Base-by-base conservation (phyloP, 108 stramenopile species). In the Bacterosira constricta region DNA sequence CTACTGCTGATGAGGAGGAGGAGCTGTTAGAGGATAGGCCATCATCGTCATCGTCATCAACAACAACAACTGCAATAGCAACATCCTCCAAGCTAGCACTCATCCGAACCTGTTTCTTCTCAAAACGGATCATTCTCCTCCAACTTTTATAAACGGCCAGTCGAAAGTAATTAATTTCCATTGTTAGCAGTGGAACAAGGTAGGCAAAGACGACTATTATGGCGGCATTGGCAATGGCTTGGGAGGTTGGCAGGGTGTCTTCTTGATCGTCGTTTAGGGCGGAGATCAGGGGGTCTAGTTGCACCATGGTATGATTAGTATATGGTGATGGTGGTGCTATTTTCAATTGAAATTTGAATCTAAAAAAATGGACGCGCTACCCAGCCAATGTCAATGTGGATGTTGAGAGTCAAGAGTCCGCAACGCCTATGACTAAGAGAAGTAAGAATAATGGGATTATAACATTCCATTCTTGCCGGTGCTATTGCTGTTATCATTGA, bases 141-240 rank as follows among this genome's bases (percentile, higher is more conserved):
- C 63, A 67, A 41, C 31, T 50, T 30, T 39, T 27, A 54, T 65
- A 79, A n/a, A 79, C 44, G 0, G 66, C 77, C 69, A 79, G 50
- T 60, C 77, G 46, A n/a, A 79, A 79, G 35, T 71, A 79, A 44
- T 79, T 79, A 15, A 79, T 71, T 31, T 79, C 77, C 69, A 79
- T 71, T 11, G 69, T 79, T 2, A 79, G 21, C 25, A 79, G 38
- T 21, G 77, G 64, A 1, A 79, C 77, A 1, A 79, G 51, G 35
- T 62, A 79, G 23, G 69, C 64, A 35, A 79, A 79, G 27, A 79
- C 30, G 11, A 41, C 63, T 6, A 79, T 66, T 36, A 79, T 59
- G 6, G 69, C 77, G 12, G 69, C 63, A 34, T 71, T 71, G 57
- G 57, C 55, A 38, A 65, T 58, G n/a, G 18, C 15, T 25, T 70